Evolutionary conservation across 2,329 filamentous ascomycete species (phyloP).

Genomic region (Bipolaris sorokiniana): DNA sequence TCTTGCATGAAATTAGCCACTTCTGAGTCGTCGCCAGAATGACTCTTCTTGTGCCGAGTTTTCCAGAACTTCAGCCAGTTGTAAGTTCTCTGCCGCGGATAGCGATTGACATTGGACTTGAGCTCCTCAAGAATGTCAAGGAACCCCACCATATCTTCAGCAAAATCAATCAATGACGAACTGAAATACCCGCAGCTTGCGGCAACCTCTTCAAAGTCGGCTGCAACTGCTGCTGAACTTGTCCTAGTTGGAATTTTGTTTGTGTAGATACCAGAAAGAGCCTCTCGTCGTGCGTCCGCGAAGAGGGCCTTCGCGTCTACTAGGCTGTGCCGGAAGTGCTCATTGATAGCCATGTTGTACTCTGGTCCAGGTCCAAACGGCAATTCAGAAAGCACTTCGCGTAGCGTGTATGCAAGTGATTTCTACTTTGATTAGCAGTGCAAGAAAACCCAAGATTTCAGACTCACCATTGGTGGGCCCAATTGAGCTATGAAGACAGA

Average conservation of each 20-base stretch:
- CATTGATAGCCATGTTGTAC: slow-evolving; percentile 75
- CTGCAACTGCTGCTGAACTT: slow-evolving; percentile 76
- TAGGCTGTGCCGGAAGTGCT: slow-evolving; percentile 80
- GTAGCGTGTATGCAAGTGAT: slow-evolving; percentile 88
- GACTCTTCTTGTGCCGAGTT: slow-evolving; percentile 26
- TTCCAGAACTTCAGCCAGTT: slow-evolving; percentile 85
- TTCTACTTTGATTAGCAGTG: slow-evolving; percentile 59
- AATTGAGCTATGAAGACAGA: slow-evolving; percentile 86
- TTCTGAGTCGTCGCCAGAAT: slow-evolving; percentile 31
- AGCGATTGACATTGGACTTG: slow-evolving; percentile 71
- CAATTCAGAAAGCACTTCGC: slow-evolving; percentile 84
- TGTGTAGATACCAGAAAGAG: slow-evolving; percentile 79
- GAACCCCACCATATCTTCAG: slow-evolving; percentile 84
- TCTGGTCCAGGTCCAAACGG: slow-evolving; percentile 75
- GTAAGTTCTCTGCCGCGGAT: slow-evolving; percentile 71
- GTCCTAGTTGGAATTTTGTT: slow-evolving; percentile 74
- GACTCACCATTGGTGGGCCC: slow-evolving; percentile 79
- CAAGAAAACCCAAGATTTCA: not conserved
- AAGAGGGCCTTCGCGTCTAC: slow-evolving; percentile 81
- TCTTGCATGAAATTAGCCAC: slow-evolving; percentile 34
- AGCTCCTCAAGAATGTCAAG: slow-evolving; percentile 85
- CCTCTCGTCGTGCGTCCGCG: slow-evolving; percentile 73
- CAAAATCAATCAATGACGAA: slow-evolving; percentile 88
- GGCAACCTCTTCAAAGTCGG: slow-evolving; percentile 95
- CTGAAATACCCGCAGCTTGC: slow-evolving; percentile 98